Conservation (phyloP, 192 early-diverging fungal species). For the Podila minutissima region DNA sequence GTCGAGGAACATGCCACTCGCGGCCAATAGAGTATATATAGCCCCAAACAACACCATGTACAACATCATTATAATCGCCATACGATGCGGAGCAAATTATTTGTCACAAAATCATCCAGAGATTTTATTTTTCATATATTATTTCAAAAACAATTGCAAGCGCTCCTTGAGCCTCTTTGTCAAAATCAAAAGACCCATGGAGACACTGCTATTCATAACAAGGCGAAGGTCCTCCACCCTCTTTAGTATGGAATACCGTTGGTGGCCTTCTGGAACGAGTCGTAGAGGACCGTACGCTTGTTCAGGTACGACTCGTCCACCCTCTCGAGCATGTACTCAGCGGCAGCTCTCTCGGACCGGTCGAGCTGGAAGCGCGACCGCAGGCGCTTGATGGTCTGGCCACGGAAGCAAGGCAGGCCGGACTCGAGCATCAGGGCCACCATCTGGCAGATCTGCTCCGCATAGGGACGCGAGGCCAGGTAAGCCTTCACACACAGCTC, state of each 20-base stretch:
- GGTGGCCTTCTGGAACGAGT: conserved; percentile 84
- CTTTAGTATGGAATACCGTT: conserved; percentile 69
- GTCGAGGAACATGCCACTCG: conserved; percentile 41
- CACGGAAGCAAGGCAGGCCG: conserved; percentile 97
- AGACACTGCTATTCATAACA: neutral
- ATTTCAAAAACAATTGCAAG: neutral
- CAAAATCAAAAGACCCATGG: no score
- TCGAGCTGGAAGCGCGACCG: conserved; percentile 90
- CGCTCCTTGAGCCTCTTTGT: no score
- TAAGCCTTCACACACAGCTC: conserved; percentile 93
- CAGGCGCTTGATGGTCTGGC: conserved; percentile 91
- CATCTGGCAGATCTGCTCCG: conserved; percentile 90
- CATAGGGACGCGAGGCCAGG: conserved; percentile 89
- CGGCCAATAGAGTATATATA: conserved; percentile 12
- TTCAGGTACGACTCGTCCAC: conserved; percentile 95
- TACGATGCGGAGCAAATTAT: neutral
- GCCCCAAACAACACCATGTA: neutral
- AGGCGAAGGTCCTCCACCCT: neutral
- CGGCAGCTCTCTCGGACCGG: conserved; percentile 88
- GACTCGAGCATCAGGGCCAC: conserved; percentile 95
- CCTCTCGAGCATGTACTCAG: conserved; percentile 93
- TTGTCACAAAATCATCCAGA: neutral
- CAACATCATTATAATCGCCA: neutral
- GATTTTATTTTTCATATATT: neutral
- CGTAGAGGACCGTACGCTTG: conserved; percentile 84